Evolutionary conservation across 257 asterid genomes (phyloP).

Genomic region (Jacaranda mimosifolia): DNA sequence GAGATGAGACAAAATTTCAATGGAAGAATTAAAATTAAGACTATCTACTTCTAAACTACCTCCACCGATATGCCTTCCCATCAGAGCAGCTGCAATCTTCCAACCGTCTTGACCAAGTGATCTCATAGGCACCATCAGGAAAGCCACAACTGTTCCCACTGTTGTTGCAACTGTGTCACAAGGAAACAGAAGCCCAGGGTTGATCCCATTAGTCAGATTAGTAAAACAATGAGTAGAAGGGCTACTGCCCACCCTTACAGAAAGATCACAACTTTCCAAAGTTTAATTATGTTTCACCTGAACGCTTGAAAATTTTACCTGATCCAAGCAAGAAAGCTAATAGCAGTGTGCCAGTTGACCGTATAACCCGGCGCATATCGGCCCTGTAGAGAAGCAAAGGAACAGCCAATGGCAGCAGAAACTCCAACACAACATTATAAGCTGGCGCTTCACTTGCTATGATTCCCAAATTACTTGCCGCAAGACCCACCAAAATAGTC

Average conservation of each 20-base stretch:
- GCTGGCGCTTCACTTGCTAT: constrained; percentile 80
- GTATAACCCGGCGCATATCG: constrained; percentile 77
- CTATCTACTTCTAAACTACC: constrained; percentile 48
- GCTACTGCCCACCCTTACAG: background rate
- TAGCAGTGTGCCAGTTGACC: constrained; percentile 83
- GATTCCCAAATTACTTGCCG: constrained; percentile 87
- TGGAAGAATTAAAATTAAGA: constrained; percentile 13
- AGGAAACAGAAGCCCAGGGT: background rate
- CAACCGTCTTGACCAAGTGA: constrained; percentile 86
- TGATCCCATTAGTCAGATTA: background rate
- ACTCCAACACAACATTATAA: constrained; percentile 71
- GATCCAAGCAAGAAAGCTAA: constrained; percentile 93
- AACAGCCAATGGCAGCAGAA: constrained; percentile 86
- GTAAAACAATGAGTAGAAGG: background rate
- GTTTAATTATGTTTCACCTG: background rate
- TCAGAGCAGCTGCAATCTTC: constrained; percentile 97
- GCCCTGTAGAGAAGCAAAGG: constrained; percentile 90
- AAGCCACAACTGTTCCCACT: constrained; percentile 82
- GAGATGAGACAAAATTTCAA: background rate
- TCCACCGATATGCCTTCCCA: constrained; percentile 99
- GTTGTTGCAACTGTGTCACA: constrained; percentile 79
- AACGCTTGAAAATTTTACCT: constrained; percentile 48
- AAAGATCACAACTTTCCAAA: background rate
- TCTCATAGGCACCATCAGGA: constrained; percentile 82
- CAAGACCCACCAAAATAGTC: constrained; percentile 78